These are phyloP conservation scores for Solanum sejunctum DNA, from an alignment of 257 asterid species.

Conservation along the genomic window DNA sequence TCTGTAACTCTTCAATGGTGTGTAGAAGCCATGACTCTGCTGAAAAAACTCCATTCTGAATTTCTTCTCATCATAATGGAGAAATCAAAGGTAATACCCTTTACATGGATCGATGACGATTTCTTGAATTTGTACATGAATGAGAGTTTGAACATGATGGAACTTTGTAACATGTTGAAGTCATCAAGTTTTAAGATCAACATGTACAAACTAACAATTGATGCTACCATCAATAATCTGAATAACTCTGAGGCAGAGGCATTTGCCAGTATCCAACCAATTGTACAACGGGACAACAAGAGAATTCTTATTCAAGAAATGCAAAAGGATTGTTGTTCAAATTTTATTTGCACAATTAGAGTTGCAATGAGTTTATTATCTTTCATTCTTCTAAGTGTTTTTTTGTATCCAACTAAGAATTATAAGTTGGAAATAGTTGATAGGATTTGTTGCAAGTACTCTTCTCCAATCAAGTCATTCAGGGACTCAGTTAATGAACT, in stretches of 20 bases:
- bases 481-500: conserved; percentile 1
- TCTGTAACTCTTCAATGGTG: conserved; percentile 6
- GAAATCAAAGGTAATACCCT: not conserved
- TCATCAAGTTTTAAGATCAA: conserved; percentile 1
- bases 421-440: not conserved
- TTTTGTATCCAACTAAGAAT: not conserved
- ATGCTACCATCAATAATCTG: not conserved
- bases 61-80: not conserved
- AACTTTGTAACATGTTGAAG: conserved; percentile 9
- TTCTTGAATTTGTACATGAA: conserved; percentile 8
- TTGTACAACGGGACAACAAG: not conserved
- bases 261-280: not conserved
- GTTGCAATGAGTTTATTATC: not conserved
- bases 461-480: conserved; percentile 2
- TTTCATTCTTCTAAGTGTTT: not conserved
- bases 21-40: conserved; percentile 1
- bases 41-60: not conserved
- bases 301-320: not conserved
- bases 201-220: not conserved
- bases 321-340: not conserved
- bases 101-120: not conserved
- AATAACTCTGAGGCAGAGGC: not conserved
- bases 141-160: conserved; percentile 5
- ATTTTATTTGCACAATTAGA: not conserved
- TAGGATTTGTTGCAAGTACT: not conserved